phyloP scores from a whole-genome alignment of 2,329 filamentous ascomycete genomes.

The Paraphoma sp. region DNA sequence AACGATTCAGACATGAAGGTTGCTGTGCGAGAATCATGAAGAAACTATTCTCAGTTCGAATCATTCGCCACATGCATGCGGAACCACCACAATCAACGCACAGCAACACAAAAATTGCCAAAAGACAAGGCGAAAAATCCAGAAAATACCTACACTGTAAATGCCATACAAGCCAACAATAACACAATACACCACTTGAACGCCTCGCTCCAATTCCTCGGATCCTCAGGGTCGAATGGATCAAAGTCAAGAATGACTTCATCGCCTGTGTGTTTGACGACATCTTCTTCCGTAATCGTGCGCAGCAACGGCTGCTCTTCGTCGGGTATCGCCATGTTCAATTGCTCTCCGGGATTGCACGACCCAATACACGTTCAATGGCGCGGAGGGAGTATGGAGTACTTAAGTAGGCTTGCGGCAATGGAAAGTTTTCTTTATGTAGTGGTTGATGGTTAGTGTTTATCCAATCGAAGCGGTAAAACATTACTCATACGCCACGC shows the following conservation, averaged over 20 bases:
- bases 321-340: conserved; percentile 25
- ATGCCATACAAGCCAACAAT: conserved; percentile 42
- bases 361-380: too few species aligned
- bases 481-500: neutral
- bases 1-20: too few species aligned
- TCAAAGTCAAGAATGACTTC: conserved; percentile 38
- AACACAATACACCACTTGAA: conserved; percentile 44
- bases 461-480: neutral
- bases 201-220: conserved; percentile 35
- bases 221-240: conserved; percentile 36
- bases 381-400: too few species aligned
- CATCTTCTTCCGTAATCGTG: conserved; percentile 21
- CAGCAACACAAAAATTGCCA: neutral
- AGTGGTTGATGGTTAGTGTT: neutral
- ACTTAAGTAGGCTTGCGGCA: neutral
- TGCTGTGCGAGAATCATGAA: too few species aligned
- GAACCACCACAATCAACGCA: neutral
- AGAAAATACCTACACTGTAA: conserved; percentile 38
- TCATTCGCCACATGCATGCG: too few species aligned
- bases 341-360: neutral
- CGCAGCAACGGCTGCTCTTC: conserved; percentile 41
- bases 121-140: neutral
- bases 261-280: conserved; percentile 9
- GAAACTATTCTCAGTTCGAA: too few species aligned
- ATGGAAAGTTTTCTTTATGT: neutral